phyloP scores from a whole-genome alignment of 2,329 filamentous ascomycete genomes.

The Monosporascus sp. region DNA sequence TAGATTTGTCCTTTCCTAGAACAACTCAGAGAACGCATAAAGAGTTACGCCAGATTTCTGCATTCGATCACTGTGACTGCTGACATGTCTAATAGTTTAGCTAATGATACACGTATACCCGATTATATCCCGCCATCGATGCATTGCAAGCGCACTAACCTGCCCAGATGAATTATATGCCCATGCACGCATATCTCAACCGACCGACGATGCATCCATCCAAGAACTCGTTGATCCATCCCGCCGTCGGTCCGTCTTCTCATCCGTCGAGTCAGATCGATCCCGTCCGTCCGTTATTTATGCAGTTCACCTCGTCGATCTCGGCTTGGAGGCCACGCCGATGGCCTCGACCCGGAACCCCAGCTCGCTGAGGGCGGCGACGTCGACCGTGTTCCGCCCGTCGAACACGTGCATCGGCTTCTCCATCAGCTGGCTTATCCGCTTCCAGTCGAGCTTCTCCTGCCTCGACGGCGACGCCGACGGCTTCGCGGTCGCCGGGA shows the following conservation, averaged over 20 bases:
- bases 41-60: too few relatives aligned
- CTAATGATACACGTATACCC: not conserved
- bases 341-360: constrained; percentile 49
- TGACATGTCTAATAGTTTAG: too few relatives aligned
- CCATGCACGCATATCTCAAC: too few relatives aligned
- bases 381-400: constrained; percentile 49
- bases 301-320: not conserved
- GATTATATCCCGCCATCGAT: not conserved
- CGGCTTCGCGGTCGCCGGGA: not conserved
- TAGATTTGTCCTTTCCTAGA: too few relatives aligned
- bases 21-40: too few relatives aligned
- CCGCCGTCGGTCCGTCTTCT: not conserved
- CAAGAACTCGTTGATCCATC: not conserved
- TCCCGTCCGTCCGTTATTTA: not conserved
- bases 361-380: constrained; percentile 41
- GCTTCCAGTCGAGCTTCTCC: constrained; percentile 47
- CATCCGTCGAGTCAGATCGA: not conserved
- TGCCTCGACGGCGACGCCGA: constrained; percentile 32
- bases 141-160: too few relatives aligned
- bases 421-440: constrained; percentile 43
- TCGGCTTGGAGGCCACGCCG: constrained; percentile 22
- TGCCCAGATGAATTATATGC: too few relatives aligned
- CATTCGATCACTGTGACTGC: too few relatives aligned
- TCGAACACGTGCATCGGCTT: constrained; percentile 54
- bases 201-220: not conserved